phyloP scores from a whole-genome alignment of 306 rosid genomes.

The Pachyrhizus erosus region DNA sequence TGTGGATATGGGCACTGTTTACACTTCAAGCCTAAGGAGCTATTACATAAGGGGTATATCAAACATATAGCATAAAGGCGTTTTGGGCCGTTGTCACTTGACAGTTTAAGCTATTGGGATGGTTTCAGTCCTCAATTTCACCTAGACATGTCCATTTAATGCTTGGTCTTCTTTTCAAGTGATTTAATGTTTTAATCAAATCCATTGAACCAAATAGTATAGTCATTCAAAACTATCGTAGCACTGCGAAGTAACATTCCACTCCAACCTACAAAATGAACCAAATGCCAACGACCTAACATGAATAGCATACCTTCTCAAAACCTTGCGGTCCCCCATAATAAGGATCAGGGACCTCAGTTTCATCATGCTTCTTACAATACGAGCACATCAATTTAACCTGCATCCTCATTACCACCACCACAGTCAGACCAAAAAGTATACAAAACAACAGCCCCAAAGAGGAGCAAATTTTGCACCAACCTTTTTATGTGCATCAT shows the following conservation, averaged over 20 bases:
- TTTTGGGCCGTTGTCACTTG: neutral
- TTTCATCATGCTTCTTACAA: slow-evolving; percentile 76
- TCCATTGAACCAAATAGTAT: slow-evolving; percentile 8
- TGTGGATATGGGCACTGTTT: neutral
- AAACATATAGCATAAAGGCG: neutral
- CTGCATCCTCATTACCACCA: slow-evolving; percentile 54
- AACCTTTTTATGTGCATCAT: slow-evolving; percentile 81
- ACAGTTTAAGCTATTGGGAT: neutral
- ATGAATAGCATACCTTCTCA: slow-evolving; percentile 71
- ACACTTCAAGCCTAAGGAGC: neutral
- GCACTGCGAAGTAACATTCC: slow-evolving; percentile 18
- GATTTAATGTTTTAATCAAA: slow-evolving; percentile 9
- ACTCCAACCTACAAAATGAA: slow-evolving; percentile 22
- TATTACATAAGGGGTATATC: neutral
- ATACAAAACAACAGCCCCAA: neutral
- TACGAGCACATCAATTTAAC: slow-evolving; percentile 91
- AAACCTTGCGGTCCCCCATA: slow-evolving; percentile 90
- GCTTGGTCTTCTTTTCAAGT: neutral
- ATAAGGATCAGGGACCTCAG: slow-evolving; percentile 95
- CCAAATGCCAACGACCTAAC: neutral
- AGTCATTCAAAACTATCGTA: slow-evolving; percentile 3
- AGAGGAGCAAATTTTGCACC: neutral
- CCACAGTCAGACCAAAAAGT: slow-evolving; percentile 4
- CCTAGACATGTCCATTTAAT: slow-evolving; percentile 2
- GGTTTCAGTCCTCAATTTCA: slow-evolving; percentile 13